A percentile compares a stretch with the other conserved stretches of the same genome.
These are phyloP conservation scores for Umbelopsis sp. DNA, from an alignment of 192 early-diverging fungal genomes.

Conservation along the genomic window DNA sequence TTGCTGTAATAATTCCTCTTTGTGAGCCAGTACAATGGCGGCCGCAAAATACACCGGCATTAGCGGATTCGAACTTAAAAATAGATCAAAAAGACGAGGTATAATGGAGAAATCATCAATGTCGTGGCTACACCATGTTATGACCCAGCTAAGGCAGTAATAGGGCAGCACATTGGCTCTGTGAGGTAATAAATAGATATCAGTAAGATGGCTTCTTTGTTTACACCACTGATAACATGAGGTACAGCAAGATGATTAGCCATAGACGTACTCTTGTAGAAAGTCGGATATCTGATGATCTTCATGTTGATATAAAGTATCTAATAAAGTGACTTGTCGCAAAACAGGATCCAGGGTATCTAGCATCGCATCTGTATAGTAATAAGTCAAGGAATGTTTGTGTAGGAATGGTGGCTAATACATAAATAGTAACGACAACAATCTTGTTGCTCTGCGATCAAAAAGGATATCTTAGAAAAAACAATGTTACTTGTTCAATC, in stretches of 20 bases:
- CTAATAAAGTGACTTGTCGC: slow-evolving; percentile 44
- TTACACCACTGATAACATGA: background rate
- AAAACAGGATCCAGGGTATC: slow-evolving; percentile 52
- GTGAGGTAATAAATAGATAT: background rate
- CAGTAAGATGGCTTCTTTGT: background rate
- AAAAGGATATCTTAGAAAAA: slow-evolving; percentile 58
- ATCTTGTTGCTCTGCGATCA: background rate
- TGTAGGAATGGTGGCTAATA: background rate
- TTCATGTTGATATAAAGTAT: slow-evolving; percentile 43
- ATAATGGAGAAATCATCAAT: slow-evolving; percentile 46
- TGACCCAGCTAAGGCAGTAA: slow-evolving; percentile 61
- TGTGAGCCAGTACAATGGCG: slow-evolving; percentile 48
- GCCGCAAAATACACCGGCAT: slow-evolving; percentile 53
- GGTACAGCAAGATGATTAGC: background rate
- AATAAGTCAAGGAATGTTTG: slow-evolving; percentile 8
- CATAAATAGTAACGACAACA: background rate
- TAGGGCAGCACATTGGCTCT: slow-evolving; percentile 53
- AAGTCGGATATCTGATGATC: slow-evolving; percentile 48
- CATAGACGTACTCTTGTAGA: slow-evolving; percentile 42
- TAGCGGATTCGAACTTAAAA: slow-evolving; percentile 51
- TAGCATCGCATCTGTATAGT: slow-evolving; percentile 52
- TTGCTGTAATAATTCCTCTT: slow-evolving; percentile 43
- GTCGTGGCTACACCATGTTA: slow-evolving; percentile 66
- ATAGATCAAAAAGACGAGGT: slow-evolving; percentile 53
- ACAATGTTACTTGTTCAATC: slow-evolving; percentile 49